These are phyloP conservation scores for Nicotiana noctiflora DNA, from an alignment of 257 asterid genomes.

Conservation along the genomic window DNA sequence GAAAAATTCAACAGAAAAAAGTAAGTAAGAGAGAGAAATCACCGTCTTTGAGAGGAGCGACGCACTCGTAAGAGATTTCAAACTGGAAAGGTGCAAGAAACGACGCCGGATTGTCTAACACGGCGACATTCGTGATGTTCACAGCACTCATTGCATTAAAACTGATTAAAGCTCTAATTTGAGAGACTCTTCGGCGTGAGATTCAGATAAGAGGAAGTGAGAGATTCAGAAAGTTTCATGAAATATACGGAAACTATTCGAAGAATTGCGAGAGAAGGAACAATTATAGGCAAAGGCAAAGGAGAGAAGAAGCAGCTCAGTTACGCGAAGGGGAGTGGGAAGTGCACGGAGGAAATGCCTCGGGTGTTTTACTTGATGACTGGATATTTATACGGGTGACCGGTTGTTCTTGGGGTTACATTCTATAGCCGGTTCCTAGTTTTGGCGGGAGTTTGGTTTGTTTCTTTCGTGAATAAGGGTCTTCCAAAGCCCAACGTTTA, in stretches of 20 bases:
- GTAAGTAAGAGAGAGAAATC: neutral
- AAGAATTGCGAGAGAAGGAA: conserved; percentile 4
- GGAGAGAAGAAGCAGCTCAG: neutral
- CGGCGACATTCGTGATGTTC: conserved; percentile 78
- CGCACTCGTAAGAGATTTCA: conserved; percentile 94
- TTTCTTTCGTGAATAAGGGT: neutral
- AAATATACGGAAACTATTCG: neutral
- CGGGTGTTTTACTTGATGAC: neutral
- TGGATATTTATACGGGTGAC: conserved; percentile 6
- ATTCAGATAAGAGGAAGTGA: neutral
- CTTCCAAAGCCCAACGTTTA: neutral
- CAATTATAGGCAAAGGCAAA: neutral
- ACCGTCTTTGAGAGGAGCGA: conserved; percentile 87
- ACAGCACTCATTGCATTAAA: conserved; percentile 61
- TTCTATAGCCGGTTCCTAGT: conserved; percentile 16
- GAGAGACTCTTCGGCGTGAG: neutral
- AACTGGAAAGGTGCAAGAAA: conserved; percentile 81
- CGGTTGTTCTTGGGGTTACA: conserved; percentile 2
- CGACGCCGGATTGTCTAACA: conserved; percentile 88
- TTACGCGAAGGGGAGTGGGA: neutral
- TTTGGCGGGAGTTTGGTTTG: conserved; percentile 33
- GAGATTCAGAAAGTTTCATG: conserved; percentile 13
- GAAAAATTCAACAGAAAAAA: neutral
- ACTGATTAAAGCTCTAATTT: neutral
- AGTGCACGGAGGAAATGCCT: neutral